These are phyloP conservation scores for Schoenoplectus tabernaemontani DNA, from an alignment of 202 grass and related monocot species.

Conservation along the genomic window DNA sequence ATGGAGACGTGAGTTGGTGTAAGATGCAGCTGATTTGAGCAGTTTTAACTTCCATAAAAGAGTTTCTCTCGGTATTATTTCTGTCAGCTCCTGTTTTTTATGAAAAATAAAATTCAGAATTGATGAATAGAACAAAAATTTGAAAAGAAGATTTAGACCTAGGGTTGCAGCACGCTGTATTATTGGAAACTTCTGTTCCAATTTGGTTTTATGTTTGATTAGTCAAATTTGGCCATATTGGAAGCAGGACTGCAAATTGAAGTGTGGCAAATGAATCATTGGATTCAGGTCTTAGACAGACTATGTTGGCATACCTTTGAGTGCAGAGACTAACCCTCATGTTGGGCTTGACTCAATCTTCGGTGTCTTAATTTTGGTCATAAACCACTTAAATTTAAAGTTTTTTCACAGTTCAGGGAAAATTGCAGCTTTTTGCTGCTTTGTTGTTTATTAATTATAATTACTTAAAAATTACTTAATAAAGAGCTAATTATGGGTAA, in stretches of 20 bases:
- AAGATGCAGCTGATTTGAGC: conserved; percentile 79
- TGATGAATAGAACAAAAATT: not conserved
- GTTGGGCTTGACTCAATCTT: not conserved
- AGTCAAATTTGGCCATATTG: not conserved
- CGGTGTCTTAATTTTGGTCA: not conserved
- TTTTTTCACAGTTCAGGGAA: not conserved
- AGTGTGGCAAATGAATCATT: not conserved
- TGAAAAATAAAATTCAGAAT: conserved; percentile 10
- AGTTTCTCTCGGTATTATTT: conserved; percentile 92
- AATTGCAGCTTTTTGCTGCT: not conserved
- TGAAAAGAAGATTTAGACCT: not conserved
- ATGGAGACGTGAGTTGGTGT: conserved; percentile 87
- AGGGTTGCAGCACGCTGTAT: not conserved
- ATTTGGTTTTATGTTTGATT: not conserved
- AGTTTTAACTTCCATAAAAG: conserved; percentile 91
- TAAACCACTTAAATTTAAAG: not conserved
- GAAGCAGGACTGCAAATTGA: not conserved
- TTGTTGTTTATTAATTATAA: not conserved
- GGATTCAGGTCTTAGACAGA: not conserved
- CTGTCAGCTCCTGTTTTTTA: conserved; percentile 50
- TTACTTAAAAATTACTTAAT: not conserved
- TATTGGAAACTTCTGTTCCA: not conserved
- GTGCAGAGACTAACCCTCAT: not conserved
- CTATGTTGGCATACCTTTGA: not conserved
- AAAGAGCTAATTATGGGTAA: not conserved